Conservation (phyloP, 306 rosid genomes). For the Mimosa bimucronata region DNA sequence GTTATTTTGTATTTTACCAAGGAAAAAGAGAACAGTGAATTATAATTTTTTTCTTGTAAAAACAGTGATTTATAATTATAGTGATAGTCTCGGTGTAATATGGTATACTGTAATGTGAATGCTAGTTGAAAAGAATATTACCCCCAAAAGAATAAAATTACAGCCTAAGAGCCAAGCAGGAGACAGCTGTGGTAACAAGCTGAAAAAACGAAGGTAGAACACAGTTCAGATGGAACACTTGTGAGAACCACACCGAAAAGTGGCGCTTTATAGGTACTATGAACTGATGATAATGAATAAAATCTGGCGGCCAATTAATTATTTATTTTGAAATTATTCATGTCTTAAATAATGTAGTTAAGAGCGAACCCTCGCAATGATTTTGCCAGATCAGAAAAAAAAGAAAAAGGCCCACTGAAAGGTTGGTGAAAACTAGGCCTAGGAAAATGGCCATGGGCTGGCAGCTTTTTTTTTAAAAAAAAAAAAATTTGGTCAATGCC, state of each 20-base stretch:
- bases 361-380: background rate
- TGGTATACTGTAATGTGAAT: background rate
- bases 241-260: background rate
- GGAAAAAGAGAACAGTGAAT: background rate
- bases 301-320: background rate
- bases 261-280: background rate
- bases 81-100: background rate
- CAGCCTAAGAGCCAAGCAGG: no score
- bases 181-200: background rate
- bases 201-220: no score
- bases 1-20: background rate
- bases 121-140: background rate
- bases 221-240: background rate
- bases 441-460: background rate
- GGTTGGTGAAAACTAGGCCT: background rate
- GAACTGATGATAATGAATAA: background rate
- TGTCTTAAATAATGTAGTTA: background rate
- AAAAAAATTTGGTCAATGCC: background rate
- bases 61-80: background rate
- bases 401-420: background rate
- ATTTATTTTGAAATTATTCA: background rate
- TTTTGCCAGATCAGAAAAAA: background rate
- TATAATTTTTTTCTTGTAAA: no score
- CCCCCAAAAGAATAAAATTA: background rate
- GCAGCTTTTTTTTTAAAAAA: background rate